Evolutionary conservation across 2,329 filamentous ascomycete genomes (phyloP).

Genomic region (Paecilomyces variotii): DNA sequence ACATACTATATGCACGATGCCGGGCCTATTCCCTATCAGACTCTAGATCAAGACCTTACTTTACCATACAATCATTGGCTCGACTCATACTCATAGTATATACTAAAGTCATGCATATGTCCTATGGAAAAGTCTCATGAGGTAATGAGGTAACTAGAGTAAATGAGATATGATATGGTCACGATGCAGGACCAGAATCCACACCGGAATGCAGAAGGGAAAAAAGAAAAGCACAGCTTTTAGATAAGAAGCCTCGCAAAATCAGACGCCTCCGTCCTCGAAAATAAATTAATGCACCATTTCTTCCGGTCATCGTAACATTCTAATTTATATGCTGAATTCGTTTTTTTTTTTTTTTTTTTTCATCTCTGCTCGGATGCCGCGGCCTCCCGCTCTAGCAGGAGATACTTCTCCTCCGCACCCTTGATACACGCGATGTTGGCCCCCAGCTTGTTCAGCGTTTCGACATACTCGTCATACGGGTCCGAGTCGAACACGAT

Average conservation of each 20-base stretch:
- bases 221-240: neutral
- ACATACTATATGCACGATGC: too few species aligned
- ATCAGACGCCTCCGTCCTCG: neutral
- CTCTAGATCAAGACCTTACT: too few species aligned
- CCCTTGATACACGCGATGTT: slow-evolving; percentile 83
- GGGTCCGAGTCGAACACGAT: slow-evolving; percentile 92
- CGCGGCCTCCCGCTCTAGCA: slow-evolving; percentile 24
- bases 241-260: neutral
- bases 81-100: neutral
- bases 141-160: too few species aligned
- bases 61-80: too few species aligned
- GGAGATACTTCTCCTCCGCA: slow-evolving; percentile 64
- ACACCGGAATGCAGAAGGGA: neutral
- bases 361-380: neutral
- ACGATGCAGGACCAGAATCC: neutral
- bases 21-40: too few species aligned
- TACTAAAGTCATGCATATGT: neutral
- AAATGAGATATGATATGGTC: neutral
- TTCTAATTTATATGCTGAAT: neutral
- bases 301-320: neutral
- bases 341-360: neutral
- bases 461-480: slow-evolving; percentile 90
- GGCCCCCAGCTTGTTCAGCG: slow-evolving; percentile 88
- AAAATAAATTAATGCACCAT: neutral
- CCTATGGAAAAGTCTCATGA: neutral